A percentile compares a stretch with the other conserved stretches of the same genome.
Conservation (phyloP, 306 rosid species). For the Prosopis cineraria region DNA sequence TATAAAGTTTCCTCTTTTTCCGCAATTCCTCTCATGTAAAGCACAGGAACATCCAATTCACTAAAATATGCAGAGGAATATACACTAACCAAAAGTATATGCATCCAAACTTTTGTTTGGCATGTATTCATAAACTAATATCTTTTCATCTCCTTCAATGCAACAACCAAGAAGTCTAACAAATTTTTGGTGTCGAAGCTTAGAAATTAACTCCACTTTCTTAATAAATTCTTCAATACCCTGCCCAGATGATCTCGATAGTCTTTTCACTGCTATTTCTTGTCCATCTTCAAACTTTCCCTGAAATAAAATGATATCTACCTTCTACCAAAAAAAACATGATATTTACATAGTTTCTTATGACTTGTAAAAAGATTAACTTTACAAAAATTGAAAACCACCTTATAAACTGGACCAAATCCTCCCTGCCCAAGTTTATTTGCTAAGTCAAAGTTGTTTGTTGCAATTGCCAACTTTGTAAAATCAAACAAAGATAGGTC, state of each 20-base stretch:
- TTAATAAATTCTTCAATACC: conserved; percentile 35
- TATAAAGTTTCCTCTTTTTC: too few species aligned
- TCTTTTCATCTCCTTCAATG: conserved; percentile 30
- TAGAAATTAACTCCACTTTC: conserved; percentile 31
- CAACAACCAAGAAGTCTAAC: conserved; percentile 36
- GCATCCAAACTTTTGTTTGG: conserved; percentile 30
- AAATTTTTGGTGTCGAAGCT: conserved; percentile 33
- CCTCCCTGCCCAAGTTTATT: too few species aligned
- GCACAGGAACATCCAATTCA: too few species aligned
- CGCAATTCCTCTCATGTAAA: too few species aligned
- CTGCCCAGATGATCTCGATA: conserved; percentile 24
- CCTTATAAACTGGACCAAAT: too few species aligned
- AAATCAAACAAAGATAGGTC: conserved; percentile 37
- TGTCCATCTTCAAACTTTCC: conserved; percentile 29
- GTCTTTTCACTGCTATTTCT: conserved; percentile 31
- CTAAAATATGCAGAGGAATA: background rate
- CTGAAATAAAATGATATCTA: background rate
- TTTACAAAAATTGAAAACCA: conserved; percentile 22
- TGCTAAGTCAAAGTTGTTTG: too few species aligned
- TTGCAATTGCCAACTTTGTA: conserved; percentile 30
- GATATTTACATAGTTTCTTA: background rate
- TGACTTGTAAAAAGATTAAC: background rate
- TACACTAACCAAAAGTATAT: conserved; percentile 25
- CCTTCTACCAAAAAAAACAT: too few species aligned
- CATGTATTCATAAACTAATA: conserved; percentile 32